Evolutionary conservation across 306 rosid genomes (phyloP).

Genomic region (Quercus bicolor): DNA sequence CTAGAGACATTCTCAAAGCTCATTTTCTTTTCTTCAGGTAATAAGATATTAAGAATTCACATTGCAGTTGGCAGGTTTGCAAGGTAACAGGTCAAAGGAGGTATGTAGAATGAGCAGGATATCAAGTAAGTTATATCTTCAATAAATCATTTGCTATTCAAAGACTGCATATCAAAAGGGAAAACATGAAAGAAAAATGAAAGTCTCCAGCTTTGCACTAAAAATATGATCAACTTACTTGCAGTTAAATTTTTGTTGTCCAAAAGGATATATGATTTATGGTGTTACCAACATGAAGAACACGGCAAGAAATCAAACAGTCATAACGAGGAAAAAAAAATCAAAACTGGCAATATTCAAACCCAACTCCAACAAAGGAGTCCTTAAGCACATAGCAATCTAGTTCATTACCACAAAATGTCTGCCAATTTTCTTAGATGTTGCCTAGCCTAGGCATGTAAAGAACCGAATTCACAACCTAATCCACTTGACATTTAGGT

Average conservation of each 20-base stretch:
- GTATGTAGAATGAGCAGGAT: neutral
- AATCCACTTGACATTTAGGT: too few relatives aligned
- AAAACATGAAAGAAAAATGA: neutral
- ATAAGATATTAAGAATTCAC: too few relatives aligned
- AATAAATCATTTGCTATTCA: neutral
- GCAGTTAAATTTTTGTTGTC: too few relatives aligned
- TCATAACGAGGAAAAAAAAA: neutral
- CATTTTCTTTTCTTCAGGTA: too few relatives aligned
- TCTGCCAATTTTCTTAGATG: too few relatives aligned
- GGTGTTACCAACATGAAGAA: too few relatives aligned
- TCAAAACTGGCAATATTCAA: neutral
- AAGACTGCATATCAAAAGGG: neutral
- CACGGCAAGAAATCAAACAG: neutral
- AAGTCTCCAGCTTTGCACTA: neutral
- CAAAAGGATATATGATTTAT: too few relatives aligned
- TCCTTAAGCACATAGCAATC: neutral
- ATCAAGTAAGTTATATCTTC: neutral
- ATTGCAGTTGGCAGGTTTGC: neutral
- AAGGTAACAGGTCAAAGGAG: neutral
- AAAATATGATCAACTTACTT: neutral
- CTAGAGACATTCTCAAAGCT: too few relatives aligned
- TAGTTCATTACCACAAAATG: neutral
- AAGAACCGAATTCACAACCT: too few relatives aligned
- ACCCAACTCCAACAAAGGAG: neutral
- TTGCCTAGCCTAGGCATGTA: too few relatives aligned